Evolutionary conservation across 306 rosid genomes (phyloP).

Genomic region (Crotalaria pallida): DNA sequence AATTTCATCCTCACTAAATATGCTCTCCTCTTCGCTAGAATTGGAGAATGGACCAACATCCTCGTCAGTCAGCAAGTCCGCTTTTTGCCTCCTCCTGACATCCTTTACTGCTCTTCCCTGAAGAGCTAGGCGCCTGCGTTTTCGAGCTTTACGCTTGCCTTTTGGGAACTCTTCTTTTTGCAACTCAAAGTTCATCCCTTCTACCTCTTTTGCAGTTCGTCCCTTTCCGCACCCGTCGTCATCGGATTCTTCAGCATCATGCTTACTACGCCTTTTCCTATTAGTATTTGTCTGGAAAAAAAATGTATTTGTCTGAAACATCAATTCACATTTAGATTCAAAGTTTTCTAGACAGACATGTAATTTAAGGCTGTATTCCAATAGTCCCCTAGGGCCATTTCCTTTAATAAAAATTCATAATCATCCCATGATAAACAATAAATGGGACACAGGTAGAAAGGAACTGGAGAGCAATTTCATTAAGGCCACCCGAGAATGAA

Average conservation of each 20-base stretch:
- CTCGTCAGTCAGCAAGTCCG: slow-evolving; percentile 49
- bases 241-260: slow-evolving; percentile 83
- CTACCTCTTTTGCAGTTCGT: slow-evolving; percentile 45
- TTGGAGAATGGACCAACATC: slow-evolving; percentile 59
- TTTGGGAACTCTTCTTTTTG: slow-evolving; percentile 86
- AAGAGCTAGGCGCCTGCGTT: slow-evolving; percentile 83
- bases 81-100: slow-evolving; percentile 64
- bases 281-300: slow-evolving; percentile 85
- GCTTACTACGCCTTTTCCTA: slow-evolving; percentile 81
- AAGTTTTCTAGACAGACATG: neutral
- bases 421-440: no score
- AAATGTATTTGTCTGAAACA: slow-evolving; percentile 83
- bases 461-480: no score
- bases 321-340: slow-evolving; percentile 15
- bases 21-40: slow-evolving; percentile 78
- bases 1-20: slow-evolving; percentile 71
- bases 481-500: neutral
- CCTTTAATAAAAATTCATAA: no score
- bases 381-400: no score
- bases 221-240: slow-evolving; percentile 68
- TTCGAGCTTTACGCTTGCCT: slow-evolving; percentile 92
- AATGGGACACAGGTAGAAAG: no score
- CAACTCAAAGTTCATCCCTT: slow-evolving; percentile 71
- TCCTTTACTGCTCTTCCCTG: slow-evolving; percentile 89
- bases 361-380: no score